Base-by-base conservation (phyloP, 495 filamentous ascomycete genomes). In the Sabuloglossum arenarium region DNA sequence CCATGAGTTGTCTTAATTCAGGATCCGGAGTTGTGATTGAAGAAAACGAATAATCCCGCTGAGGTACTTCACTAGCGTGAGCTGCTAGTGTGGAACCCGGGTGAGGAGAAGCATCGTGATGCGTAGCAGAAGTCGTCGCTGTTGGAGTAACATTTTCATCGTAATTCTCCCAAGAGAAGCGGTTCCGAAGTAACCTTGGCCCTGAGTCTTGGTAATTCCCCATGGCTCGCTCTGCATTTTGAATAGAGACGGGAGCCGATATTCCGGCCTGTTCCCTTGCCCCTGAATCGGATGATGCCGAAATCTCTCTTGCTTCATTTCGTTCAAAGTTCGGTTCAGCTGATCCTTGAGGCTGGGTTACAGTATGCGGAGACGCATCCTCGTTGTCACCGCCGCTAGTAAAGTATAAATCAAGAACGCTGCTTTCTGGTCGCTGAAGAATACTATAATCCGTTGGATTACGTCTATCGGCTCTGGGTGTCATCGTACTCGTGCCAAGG, bases 321-420 rank as follows among this genome's bases (percentile, higher is more conserved):
- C 45, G 21, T 25, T 24, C 8, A 28, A 5, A 5, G 45, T 4
- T 49, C 21, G 45, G 3, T 49, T n/a, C 45, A 8, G 9, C 21
- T n/a, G 21, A n/a, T 3, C 6, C 25, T n/a, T 49, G 5, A 16
- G 45, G 21, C 25, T 49, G 45, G 8, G 45, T 8, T 25, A 4
- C 21, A 24, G 45, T n/a, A 25, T 49, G 45, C 8, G 45, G 11
- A 6, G 1, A 3, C 4, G 10, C 45, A n/a, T 49, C 8, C 21
- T 49, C 45, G 21, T 24, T 28, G 9, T 49, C 45, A 9, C 14
- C 45, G 21, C 21, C 45, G 25, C 6, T n/a, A 25, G 21, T 24
- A 49, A 49, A 78, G 62, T 80, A 78, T 52, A 72, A 74, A 56
- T 81, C 79, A 64, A 79, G 79, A 59, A 80, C 76, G 28, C 66